Base-by-base conservation (phyloP, 192 early-diverging fungal species). In the Coemansia sp. region DNA sequence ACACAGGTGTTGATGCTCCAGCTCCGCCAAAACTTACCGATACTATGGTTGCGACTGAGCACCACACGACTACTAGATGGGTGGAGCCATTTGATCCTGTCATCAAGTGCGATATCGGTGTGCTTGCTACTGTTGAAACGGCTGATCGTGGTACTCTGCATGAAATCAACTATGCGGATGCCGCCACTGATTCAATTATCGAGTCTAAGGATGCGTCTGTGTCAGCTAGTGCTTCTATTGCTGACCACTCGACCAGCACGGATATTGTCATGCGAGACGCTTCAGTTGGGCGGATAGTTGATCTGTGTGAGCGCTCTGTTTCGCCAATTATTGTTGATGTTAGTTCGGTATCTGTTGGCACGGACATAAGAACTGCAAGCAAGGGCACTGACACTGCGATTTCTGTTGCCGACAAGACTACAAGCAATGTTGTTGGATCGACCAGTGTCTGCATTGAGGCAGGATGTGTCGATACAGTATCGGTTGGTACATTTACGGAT, bases 51-150 rank as follows among this genome's bases (percentile, higher is more conserved):
- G 65, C 64, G 7, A 73, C 78, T 6, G 71, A 60, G 15, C 32
- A 41, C 18, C 59, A 64, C 13, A 32, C 68, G 13, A 52, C 65
- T 7, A 65, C 66, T 9, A 64, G 74, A n/a, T 73, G 67, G 70
- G 69, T 72, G 15, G 74, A 81, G 54, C 77, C 77, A 4, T 68
- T 69, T 65, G 77, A 79, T 36, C 77, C 72, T 0, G 77, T 79
- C 16, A 39, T 40, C 3, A 73, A 70, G 71, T 36, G 6, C 0
- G 61, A 64, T 48, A 51, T 61, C 42, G 46, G 39, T 0, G 57
- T 74, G 12, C 39, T 41, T 13, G 72, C 68, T 1, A 43, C 54
- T 10, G 68, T 41, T 3, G 22, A 13, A 7, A 68, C 63, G 8
- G 48, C 62, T 4, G 62, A 73, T 13, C 18, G 42, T 5, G 52